Percentiles rank a stretch among this genome's conserved stretches.
These are phyloP conservation scores for Penicillium paradoxum DNA, from an alignment of 495 filamentous ascomycete species.

Conservation along the genomic window DNA sequence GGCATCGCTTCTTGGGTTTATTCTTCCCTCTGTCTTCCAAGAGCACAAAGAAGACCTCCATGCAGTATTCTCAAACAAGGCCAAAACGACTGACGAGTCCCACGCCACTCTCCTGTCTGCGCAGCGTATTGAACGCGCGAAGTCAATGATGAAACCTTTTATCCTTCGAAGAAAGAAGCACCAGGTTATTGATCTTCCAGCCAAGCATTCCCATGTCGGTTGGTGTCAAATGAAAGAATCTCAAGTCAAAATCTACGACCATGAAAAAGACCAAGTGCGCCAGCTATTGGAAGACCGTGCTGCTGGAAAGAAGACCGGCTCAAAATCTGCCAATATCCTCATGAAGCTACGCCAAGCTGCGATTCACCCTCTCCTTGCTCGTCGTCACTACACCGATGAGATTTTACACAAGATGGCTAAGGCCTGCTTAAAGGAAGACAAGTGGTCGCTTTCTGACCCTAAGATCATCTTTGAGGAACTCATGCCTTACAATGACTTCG, in stretches of 20 bases:
- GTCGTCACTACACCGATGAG: slow-evolving; percentile 68
- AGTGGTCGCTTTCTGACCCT: slow-evolving; percentile 54
- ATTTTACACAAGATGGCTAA: slow-evolving; percentile 73
- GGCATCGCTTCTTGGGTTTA: slow-evolving; percentile 80
- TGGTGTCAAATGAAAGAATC: slow-evolving; percentile 68
- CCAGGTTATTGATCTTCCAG: slow-evolving; percentile 84
- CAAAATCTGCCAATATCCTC: slow-evolving; percentile 65
- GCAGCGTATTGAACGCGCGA: slow-evolving; percentile 78
- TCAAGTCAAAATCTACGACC: slow-evolving; percentile 68
- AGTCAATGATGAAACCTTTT: slow-evolving; percentile 92
- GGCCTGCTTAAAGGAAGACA: slow-evolving; percentile 61
- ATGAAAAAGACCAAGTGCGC: slow-evolving; percentile 49
- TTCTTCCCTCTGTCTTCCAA: slow-evolving; percentile 77
- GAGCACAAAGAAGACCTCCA: slow-evolving; percentile 68
- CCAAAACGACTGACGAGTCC: slow-evolving; percentile 67
- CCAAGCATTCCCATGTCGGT: slow-evolving; percentile 72
- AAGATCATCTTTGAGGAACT: slow-evolving; percentile 69
- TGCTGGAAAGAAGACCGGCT: slow-evolving; percentile 51
- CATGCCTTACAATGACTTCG: slow-evolving; percentile 70
- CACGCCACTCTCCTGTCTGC: slow-evolving; percentile 73
- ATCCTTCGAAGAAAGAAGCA: slow-evolving; percentile 90
- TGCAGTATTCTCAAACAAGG: slow-evolving; percentile 84
- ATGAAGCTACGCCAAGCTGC: slow-evolving; percentile 91
- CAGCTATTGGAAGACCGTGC: slow-evolving; percentile 53
- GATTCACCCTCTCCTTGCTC: slow-evolving; percentile 85